Conservation (phyloP, 2,329 filamentous ascomycete genomes). For the Trichophyton simii region DNA sequence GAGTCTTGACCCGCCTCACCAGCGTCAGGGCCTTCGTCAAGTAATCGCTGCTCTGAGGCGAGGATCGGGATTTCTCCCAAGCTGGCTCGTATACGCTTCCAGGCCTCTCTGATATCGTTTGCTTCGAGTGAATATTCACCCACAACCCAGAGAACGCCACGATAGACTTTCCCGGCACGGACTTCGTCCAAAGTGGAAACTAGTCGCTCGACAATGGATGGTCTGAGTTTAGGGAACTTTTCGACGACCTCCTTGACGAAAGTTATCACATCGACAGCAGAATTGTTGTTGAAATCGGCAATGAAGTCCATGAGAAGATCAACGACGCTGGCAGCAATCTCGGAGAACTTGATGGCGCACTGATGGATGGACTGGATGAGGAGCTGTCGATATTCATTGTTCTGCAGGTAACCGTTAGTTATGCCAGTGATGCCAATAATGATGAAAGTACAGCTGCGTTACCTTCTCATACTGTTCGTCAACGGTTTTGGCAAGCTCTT, state of each 20-base stretch:
- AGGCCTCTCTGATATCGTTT: slow-evolving; percentile 87
- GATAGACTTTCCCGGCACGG: slow-evolving; percentile 90
- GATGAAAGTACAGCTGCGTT: neutral
- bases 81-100: slow-evolving; percentile 89
- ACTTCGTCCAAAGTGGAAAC: slow-evolving; percentile 88
- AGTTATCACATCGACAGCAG: slow-evolving; percentile 91
- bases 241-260: slow-evolving; percentile 99
- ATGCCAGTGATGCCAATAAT: slow-evolving; percentile 6
- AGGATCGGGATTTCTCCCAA: slow-evolving; percentile 95
- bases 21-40: slow-evolving; percentile 68
- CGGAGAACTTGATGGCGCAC: slow-evolving; percentile 97
- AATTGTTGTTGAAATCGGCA: slow-evolving; percentile 92
- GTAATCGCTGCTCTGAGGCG: slow-evolving; percentile 78
- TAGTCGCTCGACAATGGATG: slow-evolving; percentile 74
- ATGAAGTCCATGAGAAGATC: slow-evolving; percentile 98
- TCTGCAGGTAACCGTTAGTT: slow-evolving; percentile 35
- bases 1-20: slow-evolving; percentile 56
- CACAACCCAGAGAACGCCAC: slow-evolving; percentile 92
- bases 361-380: slow-evolving; percentile 96
- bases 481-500: slow-evolving; percentile 92
- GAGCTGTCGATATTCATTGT: slow-evolving; percentile 83
- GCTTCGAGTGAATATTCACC: slow-evolving; percentile 93
- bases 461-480: slow-evolving; percentile 96
- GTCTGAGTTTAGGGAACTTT: slow-evolving; percentile 83
- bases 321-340: slow-evolving; percentile 92